Percentiles rank a stretch among this genome's conserved stretches.
phyloP scores from a whole-genome alignment of 2,329 filamentous ascomycete genomes.

The Fusarium sambucinum region DNA sequence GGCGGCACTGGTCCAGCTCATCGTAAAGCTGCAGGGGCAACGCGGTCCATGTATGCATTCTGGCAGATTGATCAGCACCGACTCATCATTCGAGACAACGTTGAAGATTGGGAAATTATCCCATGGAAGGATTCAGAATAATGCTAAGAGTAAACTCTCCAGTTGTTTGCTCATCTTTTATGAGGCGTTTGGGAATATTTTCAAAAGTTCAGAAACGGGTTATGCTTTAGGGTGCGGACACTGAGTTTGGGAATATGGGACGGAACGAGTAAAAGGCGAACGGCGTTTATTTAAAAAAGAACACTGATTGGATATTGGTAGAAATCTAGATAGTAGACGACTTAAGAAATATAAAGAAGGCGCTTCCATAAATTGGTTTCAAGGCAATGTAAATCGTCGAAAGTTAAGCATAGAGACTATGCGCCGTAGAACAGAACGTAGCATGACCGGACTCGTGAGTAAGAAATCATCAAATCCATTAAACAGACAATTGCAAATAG shows the following conservation, averaged over 20 bases:
- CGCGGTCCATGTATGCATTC: constrained; percentile 71
- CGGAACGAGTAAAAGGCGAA: neutral
- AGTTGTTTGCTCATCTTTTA: neutral
- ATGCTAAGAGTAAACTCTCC: neutral
- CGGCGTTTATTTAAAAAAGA: constrained; percentile 24
- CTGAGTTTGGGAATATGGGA: neutral
- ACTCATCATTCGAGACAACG: constrained; percentile 75
- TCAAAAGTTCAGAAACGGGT: constrained; percentile 1
- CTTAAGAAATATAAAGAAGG: neutral
- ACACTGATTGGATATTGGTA: constrained; percentile 1
- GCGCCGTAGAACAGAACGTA: neutral
- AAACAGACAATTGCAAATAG: neutral
- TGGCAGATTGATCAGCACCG: constrained; percentile 78
- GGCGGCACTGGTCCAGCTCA: constrained; percentile 72
- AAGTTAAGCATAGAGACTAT: neutral
- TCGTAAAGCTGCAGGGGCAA: constrained; percentile 73
- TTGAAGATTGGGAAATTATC: constrained; percentile 71
- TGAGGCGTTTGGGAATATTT: constrained; percentile 8
- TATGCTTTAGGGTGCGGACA: neutral
- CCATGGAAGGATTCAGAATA: constrained; percentile 62
- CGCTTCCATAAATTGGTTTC: neutral
- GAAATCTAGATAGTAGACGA: neutral
- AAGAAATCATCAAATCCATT: neutral
- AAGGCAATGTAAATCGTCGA: neutral
- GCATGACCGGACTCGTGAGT: neutral